phyloP scores from a whole-genome alignment of 805 yeast genomes.

The Barnettozyma wickerhamii region DNA sequence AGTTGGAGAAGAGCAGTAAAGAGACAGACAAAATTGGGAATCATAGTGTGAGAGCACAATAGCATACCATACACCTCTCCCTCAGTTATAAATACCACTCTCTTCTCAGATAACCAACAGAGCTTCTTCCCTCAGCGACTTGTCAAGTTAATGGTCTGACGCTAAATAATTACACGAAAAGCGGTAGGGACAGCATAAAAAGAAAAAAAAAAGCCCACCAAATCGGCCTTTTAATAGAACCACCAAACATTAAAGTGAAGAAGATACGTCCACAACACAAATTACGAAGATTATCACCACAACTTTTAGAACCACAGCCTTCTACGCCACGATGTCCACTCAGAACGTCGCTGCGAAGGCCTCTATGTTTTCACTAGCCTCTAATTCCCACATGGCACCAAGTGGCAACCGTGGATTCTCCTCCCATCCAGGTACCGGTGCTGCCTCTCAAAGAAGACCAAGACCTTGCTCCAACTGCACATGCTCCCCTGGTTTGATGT shows the following conservation, averaged over 20 bases:
- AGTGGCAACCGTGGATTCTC: conserved; percentile 8
- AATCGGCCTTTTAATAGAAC: no score
- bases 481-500: conserved; percentile 77
- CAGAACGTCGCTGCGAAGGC: conserved; percentile 33
- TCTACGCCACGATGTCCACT: conserved; percentile 18
- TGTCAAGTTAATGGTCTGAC: no score
- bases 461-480: conserved; percentile 72
- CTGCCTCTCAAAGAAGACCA: conserved; percentile 26
- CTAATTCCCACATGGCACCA: conserved; percentile 23
- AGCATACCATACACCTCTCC: no score
- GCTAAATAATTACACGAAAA: background rate
- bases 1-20: no score
- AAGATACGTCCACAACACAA: no score
- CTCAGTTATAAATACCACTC: no score
- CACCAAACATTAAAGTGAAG: no score
- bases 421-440: conserved; percentile 11
- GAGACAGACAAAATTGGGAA: no score
- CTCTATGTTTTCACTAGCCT: conserved; percentile 39
- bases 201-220: background rate
- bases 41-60: no score
- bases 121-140: background rate
- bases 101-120: background rate
- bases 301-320: no score
- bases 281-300: no score
- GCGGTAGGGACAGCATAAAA: background rate